Percentiles rank a stretch among this genome's conserved stretches.
phyloP scores from a whole-genome alignment of 2,329 filamentous ascomycete genomes.

The Helotiales sp. region DNA sequence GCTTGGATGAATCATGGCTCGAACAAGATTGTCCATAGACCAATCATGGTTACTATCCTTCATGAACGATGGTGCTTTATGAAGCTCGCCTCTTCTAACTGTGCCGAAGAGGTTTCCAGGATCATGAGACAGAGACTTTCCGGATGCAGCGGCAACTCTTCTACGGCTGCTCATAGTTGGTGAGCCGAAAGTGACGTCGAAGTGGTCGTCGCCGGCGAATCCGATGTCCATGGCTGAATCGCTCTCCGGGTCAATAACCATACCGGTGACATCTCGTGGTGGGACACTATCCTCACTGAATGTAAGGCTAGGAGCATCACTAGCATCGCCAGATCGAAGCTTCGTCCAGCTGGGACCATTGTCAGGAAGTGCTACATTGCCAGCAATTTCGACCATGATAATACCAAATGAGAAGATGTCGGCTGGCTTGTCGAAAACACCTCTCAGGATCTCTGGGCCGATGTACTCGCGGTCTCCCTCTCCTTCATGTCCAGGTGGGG shows the following conservation, averaged over 20 bases:
- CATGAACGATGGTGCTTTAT: constrained; percentile 85
- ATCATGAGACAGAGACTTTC: constrained; percentile 35
- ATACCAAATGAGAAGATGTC: constrained; percentile 94
- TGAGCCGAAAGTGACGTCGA: constrained; percentile 39
- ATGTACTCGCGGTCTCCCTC: constrained; percentile 98
- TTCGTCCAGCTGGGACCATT: constrained; percentile 91
- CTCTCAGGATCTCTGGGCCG: constrained; percentile 85
- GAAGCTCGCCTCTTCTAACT: constrained; percentile 54
- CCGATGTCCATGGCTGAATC: constrained; percentile 32
- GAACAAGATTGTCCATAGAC: constrained; percentile 80
- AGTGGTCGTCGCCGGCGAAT: constrained; percentile 41
- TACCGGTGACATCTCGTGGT: constrained; percentile 71
- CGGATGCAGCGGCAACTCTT: constrained; percentile 31
- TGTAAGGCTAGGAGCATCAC: constrained; percentile 83
- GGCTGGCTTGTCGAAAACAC: constrained; percentile 83
- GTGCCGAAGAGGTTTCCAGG: constrained; percentile 38
- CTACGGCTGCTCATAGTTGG: constrained; percentile 33
- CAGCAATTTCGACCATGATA: constrained; percentile 91
- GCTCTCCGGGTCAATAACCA: constrained; percentile 50
- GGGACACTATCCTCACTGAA: constrained; percentile 73
- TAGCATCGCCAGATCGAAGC: constrained; percentile 84
- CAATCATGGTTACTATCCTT: constrained; percentile 68
- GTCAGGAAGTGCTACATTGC: constrained; percentile 90
- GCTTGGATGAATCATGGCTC: constrained; percentile 82
- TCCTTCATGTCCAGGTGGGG: constrained; percentile 73